A percentile compares a stretch with the other conserved stretches of the same genome.
Evolutionary conservation across 352 stramenopile species (phyloP).

Genomic region (Pythium grandisporangium): DNA sequence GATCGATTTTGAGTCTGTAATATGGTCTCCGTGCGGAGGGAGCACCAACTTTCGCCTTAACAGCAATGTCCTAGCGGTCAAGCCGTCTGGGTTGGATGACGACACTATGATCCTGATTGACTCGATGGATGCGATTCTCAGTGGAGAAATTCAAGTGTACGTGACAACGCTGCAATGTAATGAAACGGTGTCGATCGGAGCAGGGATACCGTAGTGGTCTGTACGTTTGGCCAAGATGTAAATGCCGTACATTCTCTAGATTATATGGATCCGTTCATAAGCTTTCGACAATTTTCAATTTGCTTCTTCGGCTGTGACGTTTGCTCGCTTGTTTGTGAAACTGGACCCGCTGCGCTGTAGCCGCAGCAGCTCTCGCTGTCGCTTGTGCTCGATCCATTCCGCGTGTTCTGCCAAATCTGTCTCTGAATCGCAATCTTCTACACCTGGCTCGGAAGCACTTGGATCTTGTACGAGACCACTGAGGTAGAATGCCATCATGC

Average conservation of each 20-base stretch:
- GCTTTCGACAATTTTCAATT: too few relatives aligned
- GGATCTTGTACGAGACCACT: slow-evolving; percentile 42
- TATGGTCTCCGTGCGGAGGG: slow-evolving; percentile 23
- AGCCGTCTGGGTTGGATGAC: neutral
- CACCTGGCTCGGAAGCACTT: too few relatives aligned
- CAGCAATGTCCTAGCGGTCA: slow-evolving; percentile 9
- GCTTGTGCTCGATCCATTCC: slow-evolving; percentile 49
- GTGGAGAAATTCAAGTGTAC: slow-evolving; percentile 13
- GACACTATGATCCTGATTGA: slow-evolving; percentile 21
- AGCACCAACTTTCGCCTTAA: slow-evolving; percentile 28
- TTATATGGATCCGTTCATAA: too few relatives aligned
- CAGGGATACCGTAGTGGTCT: too few relatives aligned
- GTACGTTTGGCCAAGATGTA: too few relatives aligned
- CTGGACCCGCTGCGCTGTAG: too few relatives aligned
- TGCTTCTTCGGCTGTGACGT: too few relatives aligned
- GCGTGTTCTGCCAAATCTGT: slow-evolving; percentile 46
- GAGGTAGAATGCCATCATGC: slow-evolving; percentile 53
- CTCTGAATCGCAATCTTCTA: slow-evolving; percentile 41
- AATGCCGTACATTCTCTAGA: too few relatives aligned
- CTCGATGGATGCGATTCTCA: slow-evolving; percentile 17
- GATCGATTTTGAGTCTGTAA: slow-evolving; percentile 17
- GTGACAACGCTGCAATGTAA: slow-evolving; percentile 10
- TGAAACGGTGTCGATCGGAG: too few relatives aligned
- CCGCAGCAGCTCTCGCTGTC: too few relatives aligned
- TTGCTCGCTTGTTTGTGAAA: too few relatives aligned